Base-by-base conservation (phyloP, 1,284 basidiomycete genomes). In the Naganishia cerealis region DNA sequence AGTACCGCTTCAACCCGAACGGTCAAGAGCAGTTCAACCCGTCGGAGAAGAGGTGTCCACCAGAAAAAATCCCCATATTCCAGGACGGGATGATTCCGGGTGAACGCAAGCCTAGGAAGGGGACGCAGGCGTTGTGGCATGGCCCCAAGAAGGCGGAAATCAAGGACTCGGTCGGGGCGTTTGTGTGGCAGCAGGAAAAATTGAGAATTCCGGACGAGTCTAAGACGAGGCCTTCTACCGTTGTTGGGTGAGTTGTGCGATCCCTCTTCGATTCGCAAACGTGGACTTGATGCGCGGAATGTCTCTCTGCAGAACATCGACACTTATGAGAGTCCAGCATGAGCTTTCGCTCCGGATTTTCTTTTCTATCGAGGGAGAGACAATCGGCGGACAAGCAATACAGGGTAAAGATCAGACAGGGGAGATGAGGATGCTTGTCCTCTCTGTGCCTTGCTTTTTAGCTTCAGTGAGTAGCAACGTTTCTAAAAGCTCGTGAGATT, bases 341-440 rank as follows among this genome's bases (percentile, higher is more conserved):
- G 56, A 55, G 9, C 26, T 68, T 8, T 29, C 42, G 3, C 33
- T 68, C 13, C 16, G 55, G 46, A 56, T 68, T 29, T 68, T 68
- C 55, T 68, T 57, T 48, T 68, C 59, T 21, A 52, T 68, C 43
- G 43, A 63, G 24, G 67, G 67, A 5, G 48, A 48, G 33, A 63
- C 67, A 0, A 43, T 68, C 24, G 48, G 55, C 21, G 56, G 56
- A 26, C 42, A 68, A 29, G 16, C 54, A 9, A 68, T 68, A 36
- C 43, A 15, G 36, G 54, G 36, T 15, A 48, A 24, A 10, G 46
- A 68, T 15, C 54, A 65, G 39, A 57, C 46, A 21, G 67, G 67
- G 12, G 67, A 68, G 24, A 59, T 68, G 67, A 29, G 67, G 6
- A 68, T 68, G 67, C 55, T 68, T 12, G 67, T 68, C 2, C 29